Evolutionary conservation across 805 yeast genomes (phyloP), one percentile per base, ranked within the genome.

Genomic region (Groenewaldozyma tartarivorans): DNA sequence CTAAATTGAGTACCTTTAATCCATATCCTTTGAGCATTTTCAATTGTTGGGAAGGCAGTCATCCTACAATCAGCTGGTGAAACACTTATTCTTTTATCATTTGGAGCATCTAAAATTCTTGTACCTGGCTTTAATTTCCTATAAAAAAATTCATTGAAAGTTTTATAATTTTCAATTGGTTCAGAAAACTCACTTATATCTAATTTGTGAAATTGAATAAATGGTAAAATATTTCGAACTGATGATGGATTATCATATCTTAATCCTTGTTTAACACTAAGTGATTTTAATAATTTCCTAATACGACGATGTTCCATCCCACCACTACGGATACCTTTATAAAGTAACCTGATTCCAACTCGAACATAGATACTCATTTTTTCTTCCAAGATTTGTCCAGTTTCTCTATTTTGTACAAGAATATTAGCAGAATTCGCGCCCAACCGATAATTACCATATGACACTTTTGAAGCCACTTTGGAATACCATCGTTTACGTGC

Each of bases 371-470:
- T 75, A 43, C 88, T 79, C 83, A 92, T 90, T 53, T 86, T 86
- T 53, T 90, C 98, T 57, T 90, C 97, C 54, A 82, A 61, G n/a
- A 90, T 76, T 35, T 84, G 72, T 0, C 98, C 98, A 0, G 96
- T 80, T 15, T 72, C 67, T 46, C 98, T 69, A 57, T 92, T 96
- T 58, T 92, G 97, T 2, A 90, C 96, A 38, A 92, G 66, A 22
- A 92, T 90, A 55, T 90, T 90, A 6, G 96, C 98, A 36, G 94
- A 86, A 55, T 90, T 85, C 19, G 80, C 78, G 2, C 96, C 96
- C 29, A 90, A 62, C 37, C 78, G 77, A 56, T 87, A 81, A 52
- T 81, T 81, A 0, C 98, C 98, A 55, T 85, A 87, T 0, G 92
- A 84, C 36, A 92, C 64, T 54, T 86, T 88, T 38, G 87, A 81